Evolutionary conservation across 2,329 filamentous ascomycete genomes (phyloP), one percentile per base, ranked within the genome.

Genomic region (Magnaporthales sp.): DNA sequence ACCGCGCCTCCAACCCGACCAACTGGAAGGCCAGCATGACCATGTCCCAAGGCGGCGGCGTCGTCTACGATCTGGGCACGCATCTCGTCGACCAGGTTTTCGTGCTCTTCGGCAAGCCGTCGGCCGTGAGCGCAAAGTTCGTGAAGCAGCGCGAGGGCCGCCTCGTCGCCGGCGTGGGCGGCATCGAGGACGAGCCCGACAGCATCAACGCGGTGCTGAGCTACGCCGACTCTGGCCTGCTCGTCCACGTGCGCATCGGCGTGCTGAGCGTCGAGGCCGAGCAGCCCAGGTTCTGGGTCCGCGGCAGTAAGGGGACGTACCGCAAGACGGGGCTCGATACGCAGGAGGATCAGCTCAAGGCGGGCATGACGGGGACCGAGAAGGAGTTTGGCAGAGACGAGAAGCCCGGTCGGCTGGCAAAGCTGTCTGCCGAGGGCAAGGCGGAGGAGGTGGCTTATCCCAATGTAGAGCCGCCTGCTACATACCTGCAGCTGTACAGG

Each of bases 51-150:
- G 90, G 87, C 24, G 86, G 88, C 58, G 87, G 89, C 61, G 87
- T 81, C n/a, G 79, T 92, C 27, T 92, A 89, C 73, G 91, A 93
- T 72, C 81, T 93, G 0, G 91, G 91, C 64, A 86, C 88, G 7
- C 91, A 93, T 75, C 80, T 93, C 56, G 80, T 93, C 64, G 91
- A 93, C 75, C 91, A 93, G 77, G 86, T 82, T 1, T 89, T 91
- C 73, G 76, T 83, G 60, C 79, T 91, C 1, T 68, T 68, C 30
- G 69, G 69, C 38, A 62, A 68, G 72, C 91, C 91, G 0, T 79
- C 83, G 66, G 80, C 80, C 3, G 85, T 93, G 1, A 91, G 87
- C 9, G 91, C 83, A 11, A 87, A 89, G 68, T 82, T 93, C 13
- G 81, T 86, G n/a, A 85, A 83, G 63, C 89, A 92, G 77, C 83